Evolutionary conservation across 768 basidiomycete species (phyloP), one percentile per base, ranked within the genome.

Genomic region (Gelatoporia subvermispora): DNA sequence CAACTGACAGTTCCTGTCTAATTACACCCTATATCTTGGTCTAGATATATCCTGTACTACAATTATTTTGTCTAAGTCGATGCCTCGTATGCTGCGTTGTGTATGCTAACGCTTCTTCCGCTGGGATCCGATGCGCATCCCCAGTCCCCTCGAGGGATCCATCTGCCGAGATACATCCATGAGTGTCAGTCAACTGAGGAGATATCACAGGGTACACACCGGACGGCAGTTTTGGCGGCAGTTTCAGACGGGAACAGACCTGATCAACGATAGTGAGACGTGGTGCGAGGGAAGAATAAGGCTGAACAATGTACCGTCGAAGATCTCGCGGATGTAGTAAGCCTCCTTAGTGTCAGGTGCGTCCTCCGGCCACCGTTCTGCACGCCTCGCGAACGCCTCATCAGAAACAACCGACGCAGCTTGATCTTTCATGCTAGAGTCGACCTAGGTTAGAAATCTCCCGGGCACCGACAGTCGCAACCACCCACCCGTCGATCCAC

Each of bases 261-360:
- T 89, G 56, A 8, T 48, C 20, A 8, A 47, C 43, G 43, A 46
- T 25, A 34, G 48, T 52, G 46, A 59, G 38, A 53, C 21, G n/a
- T 20, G 23, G n/a, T 21, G 5, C 48, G 17, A 36, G 16, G 15
- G 18, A 18, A 22, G 8, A 21, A 9, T 10, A 38, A 47, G 17
- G 24, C 16, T 22, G 31, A 18, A 18, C 2, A 17, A 54, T 70
- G 62, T 62, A 82, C 88, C 71, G 65, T 98, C 91, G 60, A 99
- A 99, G 45, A 92, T 77, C 49, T 98, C 87, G 48, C 93, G 81
- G 62, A 98, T 88, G 58, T 78, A 82, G 68, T 94, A 98, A 0
- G 90, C 96, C 68, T 99, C 96, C 67, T 98, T 98, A 20, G 96
- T 98, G 56, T 93, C 90, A 4, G 96, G 94, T 0, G 86, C 84